phyloP scores from a whole-genome alignment of 208 protist species.

The Strigomonas culicis region DNA sequence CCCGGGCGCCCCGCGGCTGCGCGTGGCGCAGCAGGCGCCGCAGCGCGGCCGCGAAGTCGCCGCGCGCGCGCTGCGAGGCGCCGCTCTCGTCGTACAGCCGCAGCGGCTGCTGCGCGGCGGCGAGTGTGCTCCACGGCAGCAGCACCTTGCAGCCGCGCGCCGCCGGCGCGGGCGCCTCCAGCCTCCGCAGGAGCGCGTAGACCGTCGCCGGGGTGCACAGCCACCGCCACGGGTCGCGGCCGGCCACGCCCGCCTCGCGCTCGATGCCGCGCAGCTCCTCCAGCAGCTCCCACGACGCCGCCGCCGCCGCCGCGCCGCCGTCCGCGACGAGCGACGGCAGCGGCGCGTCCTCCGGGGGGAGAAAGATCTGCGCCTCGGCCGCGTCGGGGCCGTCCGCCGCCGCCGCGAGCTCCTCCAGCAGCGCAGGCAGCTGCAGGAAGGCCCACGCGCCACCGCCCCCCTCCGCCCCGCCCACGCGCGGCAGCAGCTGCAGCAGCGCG shows the following conservation, averaged over 20 bases:
- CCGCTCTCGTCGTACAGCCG: slow-evolving; percentile 86
- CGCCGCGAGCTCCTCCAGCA: neutral
- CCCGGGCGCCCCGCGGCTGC: neutral
- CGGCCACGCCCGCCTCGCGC: neutral
- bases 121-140: slow-evolving; percentile 74
- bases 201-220: slow-evolving; percentile 47
- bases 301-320: neutral
- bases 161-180: neutral
- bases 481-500: neutral
- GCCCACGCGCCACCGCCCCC: slow-evolving; percentile 9
- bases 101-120: slow-evolving; percentile 47
- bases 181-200: slow-evolving; percentile 12
- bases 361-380: neutral
- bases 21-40: neutral
- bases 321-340: no score
- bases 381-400: neutral
- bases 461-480: neutral
- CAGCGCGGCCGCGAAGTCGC: neutral
- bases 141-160: slow-evolving; percentile 20
- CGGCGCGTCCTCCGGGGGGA: no score
- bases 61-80: neutral
- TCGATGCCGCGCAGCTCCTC: slow-evolving; percentile 38
- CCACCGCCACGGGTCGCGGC: slow-evolving; percentile 44
- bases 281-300: slow-evolving; percentile 31
- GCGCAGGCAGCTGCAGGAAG: slow-evolving; percentile 16